phyloP scores from a whole-genome alignment of 2,329 filamentous ascomycete genomes.

The Cladosporium colombiae region DNA sequence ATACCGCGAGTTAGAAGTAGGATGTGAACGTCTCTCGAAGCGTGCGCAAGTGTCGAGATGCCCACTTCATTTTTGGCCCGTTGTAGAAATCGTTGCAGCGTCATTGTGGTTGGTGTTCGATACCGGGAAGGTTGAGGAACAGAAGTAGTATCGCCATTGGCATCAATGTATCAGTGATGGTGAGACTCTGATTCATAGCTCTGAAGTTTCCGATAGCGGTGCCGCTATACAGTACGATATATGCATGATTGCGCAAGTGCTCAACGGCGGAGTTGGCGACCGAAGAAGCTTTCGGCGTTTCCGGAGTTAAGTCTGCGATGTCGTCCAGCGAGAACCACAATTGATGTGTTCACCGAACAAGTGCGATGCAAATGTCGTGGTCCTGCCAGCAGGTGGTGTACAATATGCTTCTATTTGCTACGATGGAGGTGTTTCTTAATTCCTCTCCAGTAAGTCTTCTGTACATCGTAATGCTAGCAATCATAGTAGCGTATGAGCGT shows the following conservation, averaged over 20 bases:
- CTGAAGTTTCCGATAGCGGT: neutral
- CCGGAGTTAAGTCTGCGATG: neutral
- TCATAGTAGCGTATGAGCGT: neutral
- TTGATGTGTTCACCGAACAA: neutral
- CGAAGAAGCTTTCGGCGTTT: conserved; percentile 1
- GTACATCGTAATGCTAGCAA: neutral
- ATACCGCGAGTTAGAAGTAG: conserved; percentile 44
- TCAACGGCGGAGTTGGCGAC: neutral
- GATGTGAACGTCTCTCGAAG: conserved; percentile 52
- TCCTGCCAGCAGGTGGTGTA: neutral
- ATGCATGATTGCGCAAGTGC: neutral
- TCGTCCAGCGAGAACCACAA: neutral
- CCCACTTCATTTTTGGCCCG: conserved; percentile 45
- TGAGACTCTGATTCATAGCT: neutral
- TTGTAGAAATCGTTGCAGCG: conserved; percentile 9
- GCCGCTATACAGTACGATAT: neutral
- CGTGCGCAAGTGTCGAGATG: conserved; percentile 45
- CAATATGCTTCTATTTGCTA: neutral
- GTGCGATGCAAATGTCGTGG: neutral
- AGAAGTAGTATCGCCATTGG: neutral
- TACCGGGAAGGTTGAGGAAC: neutral
- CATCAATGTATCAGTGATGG: neutral
- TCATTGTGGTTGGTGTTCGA: neutral
- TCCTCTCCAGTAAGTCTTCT: neutral
- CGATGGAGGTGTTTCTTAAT: neutral